These are phyloP conservation scores for Ulmus americana DNA, from an alignment of 331 rosid species.

Conservation along the genomic window DNA sequence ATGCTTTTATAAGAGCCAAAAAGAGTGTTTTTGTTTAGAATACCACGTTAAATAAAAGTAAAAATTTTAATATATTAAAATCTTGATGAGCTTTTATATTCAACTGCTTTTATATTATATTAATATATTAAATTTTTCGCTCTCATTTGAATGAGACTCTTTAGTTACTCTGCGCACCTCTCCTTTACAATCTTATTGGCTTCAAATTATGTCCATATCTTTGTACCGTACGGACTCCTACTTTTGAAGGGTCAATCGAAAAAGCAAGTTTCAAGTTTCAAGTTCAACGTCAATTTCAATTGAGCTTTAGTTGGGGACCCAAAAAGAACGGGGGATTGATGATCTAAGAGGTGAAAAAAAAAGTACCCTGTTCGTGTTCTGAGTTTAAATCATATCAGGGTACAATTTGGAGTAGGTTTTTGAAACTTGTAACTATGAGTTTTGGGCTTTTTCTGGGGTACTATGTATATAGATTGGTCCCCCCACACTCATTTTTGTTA, in stretches of 20 bases:
- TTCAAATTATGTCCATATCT: too few species aligned
- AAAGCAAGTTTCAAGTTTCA: background rate
- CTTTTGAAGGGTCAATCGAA: background rate
- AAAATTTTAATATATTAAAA: background rate
- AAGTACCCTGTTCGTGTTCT: background rate
- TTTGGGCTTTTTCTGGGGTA: background rate
- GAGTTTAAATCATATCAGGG: conserved; percentile 6
- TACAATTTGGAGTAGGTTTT: conserved; percentile 23
- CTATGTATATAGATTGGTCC: conserved; percentile 9
- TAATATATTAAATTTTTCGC: too few species aligned
- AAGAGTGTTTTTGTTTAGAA: background rate
- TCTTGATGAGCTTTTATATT: too few species aligned
- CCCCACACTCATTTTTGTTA: background rate
- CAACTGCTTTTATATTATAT: too few species aligned
- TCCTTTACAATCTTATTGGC: background rate
- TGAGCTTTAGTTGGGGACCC: conserved; percentile 8
- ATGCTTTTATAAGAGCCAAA: background rate
- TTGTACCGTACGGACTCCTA: background rate
- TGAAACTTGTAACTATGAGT: conserved; percentile 39
- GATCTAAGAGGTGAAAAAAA: background rate
- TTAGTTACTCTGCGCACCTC: background rate
- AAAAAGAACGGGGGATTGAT: conserved; percentile 15
- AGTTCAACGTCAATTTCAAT: background rate
- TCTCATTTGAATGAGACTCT: too few species aligned
- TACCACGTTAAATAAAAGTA: background rate